phyloP scores from a whole-genome alignment of 495 filamentous ascomycete genomes.

The Xylaria scruposa region DNA sequence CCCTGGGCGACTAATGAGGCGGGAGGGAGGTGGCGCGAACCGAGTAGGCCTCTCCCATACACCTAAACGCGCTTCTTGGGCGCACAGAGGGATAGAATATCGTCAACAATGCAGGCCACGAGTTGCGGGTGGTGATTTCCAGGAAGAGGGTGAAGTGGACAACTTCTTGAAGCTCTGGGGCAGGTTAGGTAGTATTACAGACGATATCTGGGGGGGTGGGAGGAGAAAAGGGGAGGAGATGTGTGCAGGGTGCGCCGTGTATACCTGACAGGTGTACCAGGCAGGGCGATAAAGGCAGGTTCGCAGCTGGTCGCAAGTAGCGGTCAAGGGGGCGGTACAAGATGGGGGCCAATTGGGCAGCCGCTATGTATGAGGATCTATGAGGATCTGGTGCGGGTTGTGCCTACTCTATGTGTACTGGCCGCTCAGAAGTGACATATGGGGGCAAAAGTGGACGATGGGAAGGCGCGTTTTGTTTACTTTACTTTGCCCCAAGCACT shows the following conservation, averaged over 20 bases:
- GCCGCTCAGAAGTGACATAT: conserved; percentile 24
- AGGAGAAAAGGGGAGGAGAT: conserved; percentile 15
- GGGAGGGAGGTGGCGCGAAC: background rate
- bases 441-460: conserved; percentile 14
- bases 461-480: conserved; percentile 32
- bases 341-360: conserved; percentile 16
- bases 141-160: background rate
- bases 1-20: conserved; percentile 3
- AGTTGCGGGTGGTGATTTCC: conserved; percentile 10
- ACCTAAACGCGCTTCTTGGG: conserved; percentile 10
- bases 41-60: conserved; percentile 10
- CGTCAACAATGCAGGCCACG: conserved; percentile 15
- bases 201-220: background rate
- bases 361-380: conserved; percentile 6
- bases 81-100: conserved; percentile 19
- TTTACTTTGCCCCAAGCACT: conserved; percentile 18
- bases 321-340: conserved; percentile 30
- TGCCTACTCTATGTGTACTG: conserved; percentile 20
- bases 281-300: conserved; percentile 1
- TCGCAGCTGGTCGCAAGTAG: conserved; percentile 22
- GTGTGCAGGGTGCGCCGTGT: conserved; percentile 22
- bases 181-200: conserved; percentile 26
- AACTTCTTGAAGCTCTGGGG: conserved; percentile 21
- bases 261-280: background rate
- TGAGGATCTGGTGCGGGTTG: conserved; percentile 18